phyloP scores from a whole-genome alignment of 805 yeast genomes.

The Wickerhamomyces chaumierensis region DNA sequence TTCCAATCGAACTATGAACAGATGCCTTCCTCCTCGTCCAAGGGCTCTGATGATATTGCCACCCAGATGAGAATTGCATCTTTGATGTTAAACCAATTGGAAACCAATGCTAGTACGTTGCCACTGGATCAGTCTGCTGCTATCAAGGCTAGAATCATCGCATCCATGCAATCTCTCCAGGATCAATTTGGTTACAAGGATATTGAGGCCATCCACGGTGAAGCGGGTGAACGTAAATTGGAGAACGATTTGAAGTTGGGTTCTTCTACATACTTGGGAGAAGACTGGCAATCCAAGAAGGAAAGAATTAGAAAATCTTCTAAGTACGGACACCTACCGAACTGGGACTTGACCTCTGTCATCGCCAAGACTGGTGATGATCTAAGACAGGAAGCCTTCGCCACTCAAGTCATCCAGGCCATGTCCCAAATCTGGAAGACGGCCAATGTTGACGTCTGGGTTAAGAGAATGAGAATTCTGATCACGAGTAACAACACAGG shows the following conservation, averaged over 20 bases:
- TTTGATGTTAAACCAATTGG: slow-evolving; percentile 85
- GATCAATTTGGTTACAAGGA: slow-evolving; percentile 48
- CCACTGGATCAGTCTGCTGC: slow-evolving; percentile 51
- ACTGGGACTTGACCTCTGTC: slow-evolving; percentile 93
- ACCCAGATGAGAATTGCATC: slow-evolving; percentile 95
- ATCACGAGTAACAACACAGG: slow-evolving; percentile 89
- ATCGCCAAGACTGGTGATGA: slow-evolving; percentile 96
- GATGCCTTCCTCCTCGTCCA: slow-evolving; percentile 12
- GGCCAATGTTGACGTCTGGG: slow-evolving; percentile 71
- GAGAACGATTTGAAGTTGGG: slow-evolving; percentile 88
- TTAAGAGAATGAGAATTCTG: slow-evolving; percentile 82
- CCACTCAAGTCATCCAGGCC: slow-evolving; percentile 84
- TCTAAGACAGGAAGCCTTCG: slow-evolving; percentile 93
- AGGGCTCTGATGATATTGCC: slow-evolving; percentile 35
- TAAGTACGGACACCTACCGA: slow-evolving; percentile 71
- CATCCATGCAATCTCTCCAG: slow-evolving; percentile 69
- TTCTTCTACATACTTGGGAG: slow-evolving; percentile 57
- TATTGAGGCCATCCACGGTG: slow-evolving; percentile 43
- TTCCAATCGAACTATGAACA: slow-evolving; percentile 20
- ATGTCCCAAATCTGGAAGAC: slow-evolving; percentile 78
- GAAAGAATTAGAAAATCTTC: slow-evolving; percentile 71
- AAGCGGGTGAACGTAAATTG: slow-evolving; percentile 81
- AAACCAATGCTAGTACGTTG: slow-evolving; percentile 36
- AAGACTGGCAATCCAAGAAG: slow-evolving; percentile 83
- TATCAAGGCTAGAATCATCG: slow-evolving; percentile 57